Evolutionary conservation across 768 basidiomycete species (phyloP), one percentile per base, ranked within the genome.

Genomic region (Lanmaoa pseudosensibilis): DNA sequence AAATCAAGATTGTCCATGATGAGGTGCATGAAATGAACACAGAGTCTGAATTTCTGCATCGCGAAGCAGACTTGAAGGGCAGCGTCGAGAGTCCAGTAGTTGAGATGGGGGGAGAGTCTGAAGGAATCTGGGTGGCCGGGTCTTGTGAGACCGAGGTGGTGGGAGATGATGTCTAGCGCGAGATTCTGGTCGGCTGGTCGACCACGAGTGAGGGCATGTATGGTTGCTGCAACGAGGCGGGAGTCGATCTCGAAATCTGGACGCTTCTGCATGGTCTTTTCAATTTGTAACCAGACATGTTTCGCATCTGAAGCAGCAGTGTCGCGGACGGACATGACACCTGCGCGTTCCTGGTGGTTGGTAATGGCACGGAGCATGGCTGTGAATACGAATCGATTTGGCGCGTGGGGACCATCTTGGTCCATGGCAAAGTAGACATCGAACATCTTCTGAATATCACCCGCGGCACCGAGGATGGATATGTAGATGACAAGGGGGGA

Each of bases 341-440:
- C 61, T 41, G 61, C 56, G 19, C 51, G 63, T 47, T 61, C 56
- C 55, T 57, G 65, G 44, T 59, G 52, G 33, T 53, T 58, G 63
- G 51, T 78, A 64, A 69, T 66, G 46, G 82, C 81, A 43, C 77
- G 76, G 64, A 94, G 81, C 74, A 93, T 81, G 46, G 82, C 80
- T 9, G 86, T 82, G 69, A 82, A 92, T 23, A 88, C 74, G 59
- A 78, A 77, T 49, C 77, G 76, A 60, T 86, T 76, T 5, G 90
- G 83, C 0, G 83, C 76, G n/a, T 85, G 65, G 4, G 80, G 81
- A 9, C 88, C 89, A 4, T 82, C 78, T n/a, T 77, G 65, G 52
- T 86, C 84, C 68, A 93, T 71, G 15, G 77, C 77, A 59, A 88
- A 82, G 72, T 85, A 92, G 47, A 92, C 82, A 57, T 92, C 88